phyloP scores from a whole-genome alignment of 768 basidiomycete species.

The Suillus clintonianus region DNA sequence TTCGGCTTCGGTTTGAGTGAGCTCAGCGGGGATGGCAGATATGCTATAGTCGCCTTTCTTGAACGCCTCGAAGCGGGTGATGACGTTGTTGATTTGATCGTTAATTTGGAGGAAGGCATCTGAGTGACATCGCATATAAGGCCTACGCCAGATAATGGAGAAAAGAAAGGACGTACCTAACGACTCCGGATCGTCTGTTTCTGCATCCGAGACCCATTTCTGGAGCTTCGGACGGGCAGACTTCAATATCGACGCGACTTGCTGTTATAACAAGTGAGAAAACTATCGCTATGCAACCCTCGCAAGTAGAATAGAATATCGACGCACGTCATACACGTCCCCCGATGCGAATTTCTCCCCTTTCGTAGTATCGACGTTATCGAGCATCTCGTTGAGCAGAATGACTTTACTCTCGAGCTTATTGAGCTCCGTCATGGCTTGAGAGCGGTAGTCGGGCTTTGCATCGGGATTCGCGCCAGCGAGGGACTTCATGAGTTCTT shows the following conservation, averaged over 20 bases:
- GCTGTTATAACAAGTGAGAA: conserved; percentile 44
- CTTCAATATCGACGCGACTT: conserved; percentile 83
- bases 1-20: conserved; percentile 27
- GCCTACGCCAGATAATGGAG: not conserved
- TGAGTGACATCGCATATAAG: conserved; percentile 28
- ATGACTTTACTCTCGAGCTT: conserved; percentile 96
- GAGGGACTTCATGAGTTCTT: conserved; percentile 95
- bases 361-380: conserved; percentile 74
- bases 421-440: conserved; percentile 87
- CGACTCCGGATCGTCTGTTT: conserved; percentile 85
- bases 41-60: conserved; percentile 85
- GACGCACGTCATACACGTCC: conserved; percentile 87
- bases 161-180: conserved; percentile 56
- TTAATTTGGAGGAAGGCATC: conserved; percentile 95
- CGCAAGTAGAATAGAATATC: not conserved
- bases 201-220: conserved; percentile 96
- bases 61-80: conserved; percentile 90
- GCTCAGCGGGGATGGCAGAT: conserved; percentile 61
- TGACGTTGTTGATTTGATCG: conserved; percentile 93
- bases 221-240: conserved; percentile 92
- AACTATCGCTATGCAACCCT: not conserved
- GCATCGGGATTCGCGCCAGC: conserved; percentile 95
- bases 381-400: conserved; percentile 94
- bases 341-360: conserved; percentile 84
- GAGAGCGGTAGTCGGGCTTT: conserved; percentile 90